These are phyloP conservation scores for Fusarium austroafricanum DNA, from an alignment of 2,329 filamentous ascomycete species.

Conservation along the genomic window DNA sequence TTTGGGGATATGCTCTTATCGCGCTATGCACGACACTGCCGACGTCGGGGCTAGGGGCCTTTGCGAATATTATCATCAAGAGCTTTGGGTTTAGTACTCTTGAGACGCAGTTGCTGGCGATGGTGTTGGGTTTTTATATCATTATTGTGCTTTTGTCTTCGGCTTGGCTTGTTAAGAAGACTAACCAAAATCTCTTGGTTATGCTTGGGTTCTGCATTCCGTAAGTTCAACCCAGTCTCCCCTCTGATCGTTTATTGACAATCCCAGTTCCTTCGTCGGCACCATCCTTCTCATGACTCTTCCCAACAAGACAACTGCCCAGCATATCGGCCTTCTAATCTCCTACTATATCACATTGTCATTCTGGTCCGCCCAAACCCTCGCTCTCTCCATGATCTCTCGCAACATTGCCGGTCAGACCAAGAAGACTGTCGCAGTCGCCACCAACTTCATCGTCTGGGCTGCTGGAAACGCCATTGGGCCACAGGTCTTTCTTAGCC, in stretches of 20 bases:
- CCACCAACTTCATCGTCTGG: slow-evolving; percentile 78
- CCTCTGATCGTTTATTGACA: not conserved
- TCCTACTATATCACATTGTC: slow-evolving; percentile 81
- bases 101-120: slow-evolving; percentile 78
- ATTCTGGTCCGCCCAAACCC: slow-evolving; percentile 80
- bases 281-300: slow-evolving; percentile 74
- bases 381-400: slow-evolving; percentile 74
- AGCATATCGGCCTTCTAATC: slow-evolving; percentile 72
- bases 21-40: slow-evolving; percentile 79
- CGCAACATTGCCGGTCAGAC: slow-evolving; percentile 79
- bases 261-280: slow-evolving; percentile 65
- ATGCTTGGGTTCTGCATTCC: slow-evolving; percentile 76
- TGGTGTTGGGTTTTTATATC: slow-evolving; percentile 80
- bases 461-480: slow-evolving; percentile 75
- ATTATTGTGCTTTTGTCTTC: slow-evolving; percentile 75
- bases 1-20: slow-evolving; percentile 73
- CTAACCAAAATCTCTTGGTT: slow-evolving; percentile 73
- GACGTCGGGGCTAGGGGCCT: slow-evolving; percentile 77
- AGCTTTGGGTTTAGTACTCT: slow-evolving; percentile 73
- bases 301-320: not conserved
- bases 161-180: slow-evolving; percentile 75
- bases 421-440: slow-evolving; percentile 76
- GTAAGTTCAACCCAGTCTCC: slow-evolving; percentile 47
- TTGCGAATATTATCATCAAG: slow-evolving; percentile 79
- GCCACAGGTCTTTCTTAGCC: slow-evolving; percentile 27